Percentiles rank a stretch among this genome's conserved stretches.
These are phyloP conservation scores for Mortierella alpina DNA, from an alignment of 192 early-diverging fungal species.

Conservation along the genomic window DNA sequence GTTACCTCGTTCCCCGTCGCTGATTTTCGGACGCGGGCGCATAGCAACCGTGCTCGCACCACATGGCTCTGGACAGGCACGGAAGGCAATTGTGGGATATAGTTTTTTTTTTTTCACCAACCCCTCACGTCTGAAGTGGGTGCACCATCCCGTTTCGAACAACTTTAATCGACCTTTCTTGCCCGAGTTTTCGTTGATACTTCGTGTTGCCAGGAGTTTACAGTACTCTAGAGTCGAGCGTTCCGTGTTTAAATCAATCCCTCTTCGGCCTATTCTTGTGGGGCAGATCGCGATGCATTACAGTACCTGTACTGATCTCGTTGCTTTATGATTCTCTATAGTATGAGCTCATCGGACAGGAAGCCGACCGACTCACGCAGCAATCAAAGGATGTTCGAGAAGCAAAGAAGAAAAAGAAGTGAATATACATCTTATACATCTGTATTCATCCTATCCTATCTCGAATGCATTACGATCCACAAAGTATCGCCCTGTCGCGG, in stretches of 20 bases:
- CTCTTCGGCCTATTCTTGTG: background rate
- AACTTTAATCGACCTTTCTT: background rate
- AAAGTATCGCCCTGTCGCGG: background rate
- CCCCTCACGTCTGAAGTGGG: background rate
- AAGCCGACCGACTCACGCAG: slow-evolving; percentile 22
- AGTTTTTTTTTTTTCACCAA: background rate
- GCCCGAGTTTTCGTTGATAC: background rate
- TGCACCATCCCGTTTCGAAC: background rate
- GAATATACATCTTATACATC: background rate
- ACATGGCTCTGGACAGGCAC: background rate
- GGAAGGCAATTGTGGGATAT: background rate
- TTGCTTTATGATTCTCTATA: background rate
- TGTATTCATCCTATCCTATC: too few relatives aligned
- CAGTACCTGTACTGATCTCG: background rate
- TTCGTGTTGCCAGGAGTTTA: too few relatives aligned
- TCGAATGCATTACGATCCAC: background rate
- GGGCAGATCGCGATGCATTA: too few relatives aligned
- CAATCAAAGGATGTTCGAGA: slow-evolving; percentile 27
- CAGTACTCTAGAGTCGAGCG: background rate
- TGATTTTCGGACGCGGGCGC: background rate
- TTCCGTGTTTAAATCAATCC: background rate
- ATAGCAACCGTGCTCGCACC: background rate
- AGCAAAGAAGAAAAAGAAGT: slow-evolving; percentile 35
- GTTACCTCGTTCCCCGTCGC: background rate
- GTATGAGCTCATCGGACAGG: slow-evolving; percentile 23